Percentiles rank a stretch among this genome's conserved stretches.
Conservation (phyloP, 805 yeast genomes). For the Barnettozyma populi region DNA sequence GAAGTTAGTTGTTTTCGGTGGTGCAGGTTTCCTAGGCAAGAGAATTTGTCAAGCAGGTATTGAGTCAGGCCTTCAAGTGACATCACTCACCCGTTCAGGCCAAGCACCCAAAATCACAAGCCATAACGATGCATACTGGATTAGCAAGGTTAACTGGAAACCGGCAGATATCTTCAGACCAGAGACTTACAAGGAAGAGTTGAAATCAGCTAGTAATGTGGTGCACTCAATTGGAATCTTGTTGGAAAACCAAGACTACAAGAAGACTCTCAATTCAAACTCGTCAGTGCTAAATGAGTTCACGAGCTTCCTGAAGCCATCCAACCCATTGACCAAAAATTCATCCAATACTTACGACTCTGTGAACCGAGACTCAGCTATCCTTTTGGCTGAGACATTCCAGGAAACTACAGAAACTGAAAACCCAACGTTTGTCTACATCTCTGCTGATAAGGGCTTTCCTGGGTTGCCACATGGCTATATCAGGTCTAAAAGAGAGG, state of each 20-base stretch:
- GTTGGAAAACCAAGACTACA: constrained; percentile 65
- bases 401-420: constrained; percentile 23
- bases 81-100: constrained; percentile 60
- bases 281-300: constrained; percentile 28
- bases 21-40: constrained; percentile 72
- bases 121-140: constrained; percentile 39
- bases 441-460: constrained; percentile 73
- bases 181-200: constrained; percentile 41
- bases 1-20: constrained; percentile 71
- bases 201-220: constrained; percentile 54
- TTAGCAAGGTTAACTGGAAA: constrained; percentile 56
- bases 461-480: constrained; percentile 69
- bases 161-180: constrained; percentile 67
- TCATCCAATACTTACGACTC: constrained; percentile 49
- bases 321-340: constrained; percentile 51
- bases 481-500: constrained; percentile 68
- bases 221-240: constrained; percentile 82
- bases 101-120: constrained; percentile 34
- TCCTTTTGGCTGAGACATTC: constrained; percentile 54
- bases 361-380: constrained; percentile 66
- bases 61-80: constrained; percentile 56
- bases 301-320: constrained; percentile 39
- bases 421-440: constrained; percentile 55
- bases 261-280: constrained; percentile 36
- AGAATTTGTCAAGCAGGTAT: constrained; percentile 68